Conservation (phyloP, 1,139 yeast genomes). For the Yamadazyma membranifaciens region DNA sequence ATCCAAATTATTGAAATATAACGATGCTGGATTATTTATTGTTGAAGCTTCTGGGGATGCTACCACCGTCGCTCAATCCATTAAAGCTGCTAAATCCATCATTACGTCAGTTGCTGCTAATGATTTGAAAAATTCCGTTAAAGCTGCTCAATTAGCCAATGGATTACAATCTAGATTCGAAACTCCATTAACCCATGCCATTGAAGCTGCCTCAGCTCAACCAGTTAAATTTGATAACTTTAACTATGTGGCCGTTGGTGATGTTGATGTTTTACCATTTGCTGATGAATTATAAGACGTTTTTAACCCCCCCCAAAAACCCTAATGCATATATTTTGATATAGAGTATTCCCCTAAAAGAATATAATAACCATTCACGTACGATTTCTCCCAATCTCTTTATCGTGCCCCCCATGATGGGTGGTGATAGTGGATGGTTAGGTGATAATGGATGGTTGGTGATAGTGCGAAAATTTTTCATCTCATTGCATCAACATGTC, state of each 20-base stretch:
- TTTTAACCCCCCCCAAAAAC: too few relatives aligned
- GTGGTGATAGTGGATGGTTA: too few relatives aligned
- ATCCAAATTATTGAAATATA: conserved; percentile 64
- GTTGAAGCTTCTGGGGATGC: conserved; percentile 62
- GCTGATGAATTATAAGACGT: conserved; percentile 75
- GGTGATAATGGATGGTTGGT: too few relatives aligned
- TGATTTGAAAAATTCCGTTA: conserved; percentile 40
- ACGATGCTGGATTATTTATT: conserved; percentile 81
- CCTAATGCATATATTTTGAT: not conserved
- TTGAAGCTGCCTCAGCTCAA: conserved; percentile 41
- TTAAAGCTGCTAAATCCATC: conserved; percentile 63
- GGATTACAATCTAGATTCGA: conserved; percentile 53
- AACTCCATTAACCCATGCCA: conserved; percentile 45
- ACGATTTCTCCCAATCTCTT: not conserved
- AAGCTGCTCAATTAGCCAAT: conserved; percentile 46
- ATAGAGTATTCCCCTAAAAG: not conserved
- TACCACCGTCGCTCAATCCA: conserved; percentile 60
- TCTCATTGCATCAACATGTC: conserved; percentile 30
- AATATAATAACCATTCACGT: not conserved
- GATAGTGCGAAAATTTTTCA: conserved; percentile 9
- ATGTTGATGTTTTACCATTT: conserved; percentile 82
- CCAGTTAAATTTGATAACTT: conserved; percentile 60
- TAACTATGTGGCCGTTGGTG: conserved; percentile 91
- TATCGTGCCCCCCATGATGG: too few relatives aligned
- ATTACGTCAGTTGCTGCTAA: conserved; percentile 35